phyloP scores from a whole-genome alignment of 805 yeast species.

The Barnettozyma sp. region DNA sequence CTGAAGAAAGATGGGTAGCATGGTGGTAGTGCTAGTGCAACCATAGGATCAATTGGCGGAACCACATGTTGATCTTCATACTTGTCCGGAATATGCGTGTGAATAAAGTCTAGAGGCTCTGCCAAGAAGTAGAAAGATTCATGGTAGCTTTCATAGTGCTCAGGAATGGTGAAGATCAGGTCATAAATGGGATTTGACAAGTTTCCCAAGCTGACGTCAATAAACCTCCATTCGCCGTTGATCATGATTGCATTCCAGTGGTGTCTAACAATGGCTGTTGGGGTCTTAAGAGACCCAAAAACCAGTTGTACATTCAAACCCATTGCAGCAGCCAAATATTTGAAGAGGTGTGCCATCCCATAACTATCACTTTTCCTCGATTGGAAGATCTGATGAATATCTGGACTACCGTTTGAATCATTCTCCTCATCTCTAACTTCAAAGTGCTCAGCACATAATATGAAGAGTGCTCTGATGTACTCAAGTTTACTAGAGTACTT shows the following conservation, averaged over 20 bases:
- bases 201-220: constrained; percentile 68
- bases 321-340: constrained; percentile 60
- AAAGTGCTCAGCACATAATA: constrained; percentile 56
- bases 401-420: constrained; percentile 18
- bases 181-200: constrained; percentile 44
- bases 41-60: constrained; percentile 75
- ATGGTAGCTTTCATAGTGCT: constrained; percentile 22
- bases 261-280: constrained; percentile 70
- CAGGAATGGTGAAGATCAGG: constrained; percentile 27
- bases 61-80: constrained; percentile 77
- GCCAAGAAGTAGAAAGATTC: constrained; percentile 66
- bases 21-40: constrained; percentile 77
- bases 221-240: constrained; percentile 70
- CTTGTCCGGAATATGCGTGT: constrained; percentile 80
- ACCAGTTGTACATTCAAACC: constrained; percentile 72
- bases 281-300: constrained; percentile 77
- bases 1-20: constrained; percentile 75
- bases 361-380: constrained; percentile 53
- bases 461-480: constrained; percentile 56
- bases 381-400: constrained; percentile 35
- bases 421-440: constrained; percentile 29
- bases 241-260: constrained; percentile 80
- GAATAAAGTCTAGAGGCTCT: constrained; percentile 67
- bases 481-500: constrained; percentile 50
- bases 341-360: constrained; percentile 73